phyloP scores from a whole-genome alignment of 441 rosid genomes.

The Populus trichocarpa region DNA sequence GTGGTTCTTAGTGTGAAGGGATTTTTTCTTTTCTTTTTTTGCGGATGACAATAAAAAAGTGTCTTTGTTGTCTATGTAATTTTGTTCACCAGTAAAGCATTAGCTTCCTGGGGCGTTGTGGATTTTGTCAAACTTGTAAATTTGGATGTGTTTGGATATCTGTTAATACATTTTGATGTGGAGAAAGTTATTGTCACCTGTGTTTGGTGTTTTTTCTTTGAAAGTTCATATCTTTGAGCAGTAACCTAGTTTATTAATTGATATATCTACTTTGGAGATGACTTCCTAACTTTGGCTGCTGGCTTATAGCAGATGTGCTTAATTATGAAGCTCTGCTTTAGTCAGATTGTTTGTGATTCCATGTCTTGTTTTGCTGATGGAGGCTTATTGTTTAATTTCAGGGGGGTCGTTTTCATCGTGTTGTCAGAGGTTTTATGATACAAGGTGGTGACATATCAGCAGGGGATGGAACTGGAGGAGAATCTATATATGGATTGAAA shows the following conservation, averaged over 20 bases:
- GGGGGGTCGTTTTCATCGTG: slow-evolving; percentile 73
- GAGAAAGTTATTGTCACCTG: background rate
- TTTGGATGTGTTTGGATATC: background rate
- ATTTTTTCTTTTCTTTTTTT: too few species aligned
- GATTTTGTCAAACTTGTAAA: background rate
- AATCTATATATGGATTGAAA: slow-evolving; percentile 71
- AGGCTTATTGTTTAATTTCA: slow-evolving; percentile 14
- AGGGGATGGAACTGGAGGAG: slow-evolving; percentile 82
- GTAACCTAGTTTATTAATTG: background rate
- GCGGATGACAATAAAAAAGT: background rate
- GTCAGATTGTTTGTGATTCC: background rate
- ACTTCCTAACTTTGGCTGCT: background rate
- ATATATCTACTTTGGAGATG: background rate
- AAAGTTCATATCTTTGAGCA: background rate
- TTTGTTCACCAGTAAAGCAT: background rate
- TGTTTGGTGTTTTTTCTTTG: background rate
- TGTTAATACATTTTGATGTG: background rate
- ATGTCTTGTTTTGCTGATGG: background rate
- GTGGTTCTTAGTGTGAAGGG: background rate
- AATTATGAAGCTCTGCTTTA: background rate
- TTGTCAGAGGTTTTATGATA: slow-evolving; percentile 72
- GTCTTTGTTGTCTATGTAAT: background rate
- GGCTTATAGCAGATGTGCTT: background rate
- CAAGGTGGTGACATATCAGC: slow-evolving; percentile 90
- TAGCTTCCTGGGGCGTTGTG: background rate